Conservation (phyloP, 768 basidiomycete species). For the Lactarius hengduanensis region DNA sequence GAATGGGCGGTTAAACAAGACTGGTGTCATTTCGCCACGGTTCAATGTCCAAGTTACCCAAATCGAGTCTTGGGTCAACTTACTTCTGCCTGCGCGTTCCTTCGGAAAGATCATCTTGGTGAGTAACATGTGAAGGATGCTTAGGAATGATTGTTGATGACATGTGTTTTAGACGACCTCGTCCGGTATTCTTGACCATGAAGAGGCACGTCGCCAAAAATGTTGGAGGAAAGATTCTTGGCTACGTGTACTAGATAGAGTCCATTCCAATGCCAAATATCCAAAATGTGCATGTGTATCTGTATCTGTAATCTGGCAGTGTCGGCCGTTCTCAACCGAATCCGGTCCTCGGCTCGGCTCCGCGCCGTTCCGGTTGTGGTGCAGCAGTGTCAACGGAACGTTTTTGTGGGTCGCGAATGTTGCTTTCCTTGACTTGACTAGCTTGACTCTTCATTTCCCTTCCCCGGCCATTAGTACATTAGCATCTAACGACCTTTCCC, state of each 20-base stretch:
- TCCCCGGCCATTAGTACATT: background rate
- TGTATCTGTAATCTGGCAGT: background rate
- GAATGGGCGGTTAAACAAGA: constrained; percentile 98
- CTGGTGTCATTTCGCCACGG: constrained; percentile 99
- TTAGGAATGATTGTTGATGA: constrained; percentile 10
- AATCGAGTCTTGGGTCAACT: constrained; percentile 96
- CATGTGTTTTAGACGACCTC: constrained; percentile 73
- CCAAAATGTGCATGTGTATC: background rate
- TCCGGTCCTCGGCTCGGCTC: background rate
- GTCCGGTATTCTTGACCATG: constrained; percentile 97
- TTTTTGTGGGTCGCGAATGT: background rate
- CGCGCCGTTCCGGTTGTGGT: background rate
- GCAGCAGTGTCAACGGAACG: background rate
- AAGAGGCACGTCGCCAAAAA: constrained; percentile 98
- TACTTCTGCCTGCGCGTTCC: constrained; percentile 91
- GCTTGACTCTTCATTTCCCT: background rate
- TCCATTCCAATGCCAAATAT: background rate
- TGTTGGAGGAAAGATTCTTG: constrained; percentile 92
- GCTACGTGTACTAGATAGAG: constrained; percentile 78
- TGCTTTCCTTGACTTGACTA: background rate
- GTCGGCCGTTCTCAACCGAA: background rate
- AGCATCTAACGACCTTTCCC: background rate
- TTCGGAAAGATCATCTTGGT: constrained; percentile 97
- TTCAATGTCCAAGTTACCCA: constrained; percentile 94
- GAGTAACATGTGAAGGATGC: constrained; percentile 30